A percentile compares a stretch with the other conserved stretches of the same genome.
Conservation (phyloP, 768 basidiomycete genomes). For the Leucocoprinus birnbaumii region DNA sequence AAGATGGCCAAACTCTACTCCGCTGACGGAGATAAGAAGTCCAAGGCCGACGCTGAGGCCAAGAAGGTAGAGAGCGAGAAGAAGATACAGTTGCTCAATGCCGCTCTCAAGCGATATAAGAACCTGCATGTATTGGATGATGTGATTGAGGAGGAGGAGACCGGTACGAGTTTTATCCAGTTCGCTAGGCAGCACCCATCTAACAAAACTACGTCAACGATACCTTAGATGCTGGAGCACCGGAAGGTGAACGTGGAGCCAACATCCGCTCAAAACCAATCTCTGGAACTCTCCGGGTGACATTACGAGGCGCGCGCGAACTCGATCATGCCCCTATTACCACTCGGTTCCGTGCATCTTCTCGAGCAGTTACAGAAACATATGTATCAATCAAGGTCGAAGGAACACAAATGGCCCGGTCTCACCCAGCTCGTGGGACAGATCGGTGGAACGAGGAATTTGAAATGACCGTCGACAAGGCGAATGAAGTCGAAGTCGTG, state of each 20-base stretch:
- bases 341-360: constrained; percentile 67
- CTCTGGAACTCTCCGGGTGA: constrained; percentile 88
- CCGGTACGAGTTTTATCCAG: constrained; percentile 36
- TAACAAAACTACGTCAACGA: constrained; percentile 8
- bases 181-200: neutral
- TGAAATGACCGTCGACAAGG: constrained; percentile 94
- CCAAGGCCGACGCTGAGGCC: constrained; percentile 87
- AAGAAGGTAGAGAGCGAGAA: constrained; percentile 94
- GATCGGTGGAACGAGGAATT: constrained; percentile 99
- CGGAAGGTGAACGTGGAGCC: constrained; percentile 89
- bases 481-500: constrained; percentile 96
- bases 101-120: constrained; percentile 95
- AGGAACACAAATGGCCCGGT: constrained; percentile 88
- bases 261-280: constrained; percentile 91
- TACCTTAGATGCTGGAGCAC: constrained; percentile 48
- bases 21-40: constrained; percentile 96
- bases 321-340: constrained; percentile 90
- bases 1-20: constrained; percentile 98
- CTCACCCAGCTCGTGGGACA: constrained; percentile 81
- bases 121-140: constrained; percentile 92
- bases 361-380: constrained; percentile 80
- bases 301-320: constrained; percentile 87
- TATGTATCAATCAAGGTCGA: constrained; percentile 94
- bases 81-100: constrained; percentile 90
- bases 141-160: constrained; percentile 83